Percentiles rank a stretch among this genome's conserved stretches.
Conservation (phyloP, 805 yeast species). For the Yarrowia porcina region DNA sequence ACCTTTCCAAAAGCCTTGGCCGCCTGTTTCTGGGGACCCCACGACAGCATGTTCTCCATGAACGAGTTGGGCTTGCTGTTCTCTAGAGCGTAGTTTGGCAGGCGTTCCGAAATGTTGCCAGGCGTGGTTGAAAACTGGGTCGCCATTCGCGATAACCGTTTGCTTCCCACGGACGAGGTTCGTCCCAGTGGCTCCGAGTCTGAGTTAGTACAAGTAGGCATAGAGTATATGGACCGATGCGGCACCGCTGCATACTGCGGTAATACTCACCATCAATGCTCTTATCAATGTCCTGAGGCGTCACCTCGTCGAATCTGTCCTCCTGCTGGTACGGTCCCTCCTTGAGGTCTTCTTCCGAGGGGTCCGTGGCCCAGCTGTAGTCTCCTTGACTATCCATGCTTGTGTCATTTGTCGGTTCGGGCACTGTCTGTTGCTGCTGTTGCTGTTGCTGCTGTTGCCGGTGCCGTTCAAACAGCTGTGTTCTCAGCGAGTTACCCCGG, state of each 20-base stretch:
- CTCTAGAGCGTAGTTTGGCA: constrained; percentile 17
- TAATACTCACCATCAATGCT: constrained; percentile 16
- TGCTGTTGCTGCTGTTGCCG: constrained; percentile 13
- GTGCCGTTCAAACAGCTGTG: constrained; percentile 24
- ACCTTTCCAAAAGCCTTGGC: neutral
- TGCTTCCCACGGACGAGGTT: constrained; percentile 10
- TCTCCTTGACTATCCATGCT: neutral
- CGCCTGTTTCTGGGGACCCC: constrained; percentile 10
- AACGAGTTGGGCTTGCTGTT: constrained; percentile 21
- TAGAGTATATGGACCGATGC: neutral
- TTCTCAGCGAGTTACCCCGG: constrained; percentile 22
- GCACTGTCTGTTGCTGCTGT: neutral
- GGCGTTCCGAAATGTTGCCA: constrained; percentile 17
- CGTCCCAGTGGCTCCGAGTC: constrained; percentile 5
- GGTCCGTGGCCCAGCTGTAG: constrained; percentile 17
- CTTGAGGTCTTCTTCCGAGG: constrained; percentile 3
- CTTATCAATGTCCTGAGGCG: constrained; percentile 19
- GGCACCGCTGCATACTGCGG: neutral
- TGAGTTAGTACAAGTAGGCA: neutral
- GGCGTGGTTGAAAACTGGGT: constrained; percentile 21
- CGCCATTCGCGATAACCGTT: constrained; percentile 15
- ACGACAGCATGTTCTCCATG: constrained; percentile 5
- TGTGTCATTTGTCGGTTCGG: neutral
- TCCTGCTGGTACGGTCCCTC: constrained; percentile 13
- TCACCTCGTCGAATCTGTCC: neutral